These are phyloP conservation scores for Hibiscus tridactylites DNA, from an alignment of 345 rosid genomes.

Conservation along the genomic window DNA sequence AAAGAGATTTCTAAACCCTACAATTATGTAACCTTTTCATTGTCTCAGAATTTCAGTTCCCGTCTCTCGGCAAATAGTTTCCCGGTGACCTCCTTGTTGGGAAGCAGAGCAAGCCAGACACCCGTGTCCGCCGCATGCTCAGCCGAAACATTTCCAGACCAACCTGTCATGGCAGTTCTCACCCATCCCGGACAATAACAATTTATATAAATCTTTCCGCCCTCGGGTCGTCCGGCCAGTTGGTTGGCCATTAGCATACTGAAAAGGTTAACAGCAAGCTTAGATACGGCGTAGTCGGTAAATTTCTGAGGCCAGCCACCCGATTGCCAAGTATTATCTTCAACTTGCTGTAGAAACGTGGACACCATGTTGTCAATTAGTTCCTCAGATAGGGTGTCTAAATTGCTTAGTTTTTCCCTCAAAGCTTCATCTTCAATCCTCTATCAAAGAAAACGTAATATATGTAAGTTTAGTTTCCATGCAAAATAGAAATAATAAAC, in stretches of 20 bases:
- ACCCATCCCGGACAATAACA: constrained; percentile 99
- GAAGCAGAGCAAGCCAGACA: constrained; percentile 87
- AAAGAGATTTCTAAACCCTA: not conserved
- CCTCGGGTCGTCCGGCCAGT: constrained; percentile 58
- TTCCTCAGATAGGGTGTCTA: constrained; percentile 63
- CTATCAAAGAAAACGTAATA: constrained; percentile 27
- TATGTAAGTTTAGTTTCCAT: not conserved
- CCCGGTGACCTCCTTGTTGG: constrained; percentile 64
- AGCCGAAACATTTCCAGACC: constrained; percentile 78
- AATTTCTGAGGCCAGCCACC: constrained; percentile 86
- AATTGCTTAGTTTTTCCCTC: constrained; percentile 44
- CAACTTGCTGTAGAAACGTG: constrained; percentile 69
- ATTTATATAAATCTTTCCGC: constrained; percentile 64
- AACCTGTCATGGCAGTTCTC: constrained; percentile 92
- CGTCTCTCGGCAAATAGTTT: constrained; percentile 93
- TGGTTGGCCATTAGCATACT: constrained; percentile 61
- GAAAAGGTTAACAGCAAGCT: constrained; percentile 78
- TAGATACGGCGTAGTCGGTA: constrained; percentile 83
- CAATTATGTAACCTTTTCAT: not conserved
- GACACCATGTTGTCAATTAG: constrained; percentile 45
- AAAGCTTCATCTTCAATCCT: constrained; percentile 51
- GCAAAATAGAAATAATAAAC: too few species aligned
- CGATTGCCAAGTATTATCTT: constrained; percentile 62
- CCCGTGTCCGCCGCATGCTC: constrained; percentile 90
- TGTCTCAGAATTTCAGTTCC: constrained; percentile 51